Percentiles rank a stretch among this genome's conserved stretches.
Conservation (phyloP, 495 filamentous ascomycete genomes). For the Lophium mytilinum region DNA sequence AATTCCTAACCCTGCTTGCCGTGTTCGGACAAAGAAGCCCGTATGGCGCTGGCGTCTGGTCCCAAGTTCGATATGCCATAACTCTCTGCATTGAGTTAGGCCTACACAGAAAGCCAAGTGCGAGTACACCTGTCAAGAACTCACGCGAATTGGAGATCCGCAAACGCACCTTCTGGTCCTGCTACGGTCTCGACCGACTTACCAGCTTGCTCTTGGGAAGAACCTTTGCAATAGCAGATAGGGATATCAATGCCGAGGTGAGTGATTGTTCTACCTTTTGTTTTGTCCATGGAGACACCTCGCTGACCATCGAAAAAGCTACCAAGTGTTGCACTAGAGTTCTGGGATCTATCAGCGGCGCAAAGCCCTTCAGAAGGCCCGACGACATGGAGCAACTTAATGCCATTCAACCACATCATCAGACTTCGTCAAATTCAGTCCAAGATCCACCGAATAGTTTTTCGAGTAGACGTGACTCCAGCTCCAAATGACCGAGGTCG, state of each 20-base stretch:
- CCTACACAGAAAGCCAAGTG: constrained; percentile 10
- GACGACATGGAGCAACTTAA: constrained; percentile 10
- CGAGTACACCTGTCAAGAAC: constrained; percentile 1
- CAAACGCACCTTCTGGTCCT: constrained; percentile 13
- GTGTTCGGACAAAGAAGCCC: constrained; percentile 12
- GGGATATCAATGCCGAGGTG: constrained; percentile 15
- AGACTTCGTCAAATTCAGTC: constrained; percentile 15
- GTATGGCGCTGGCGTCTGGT: constrained; percentile 15
- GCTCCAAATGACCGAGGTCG: neutral
- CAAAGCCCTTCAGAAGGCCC: neutral
- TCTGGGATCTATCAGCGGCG: constrained; percentile 10
- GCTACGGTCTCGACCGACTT: constrained; percentile 13
- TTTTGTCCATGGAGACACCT: neutral
- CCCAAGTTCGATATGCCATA: constrained; percentile 12
- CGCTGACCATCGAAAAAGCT: neutral
- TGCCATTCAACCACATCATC: constrained; percentile 13
- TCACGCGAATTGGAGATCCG: constrained; percentile 11
- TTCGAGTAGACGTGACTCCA: constrained; percentile 10
- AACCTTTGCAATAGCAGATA: constrained; percentile 14
- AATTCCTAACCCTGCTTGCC: constrained; percentile 12
- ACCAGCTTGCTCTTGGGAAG: constrained; percentile 10
- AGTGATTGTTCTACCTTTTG: neutral
- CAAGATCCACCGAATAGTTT: constrained; percentile 8
- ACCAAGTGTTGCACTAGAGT: constrained; percentile 3
- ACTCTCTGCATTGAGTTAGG: constrained; percentile 15